A percentile compares a stretch with the other conserved stretches of the same genome.
These are phyloP conservation scores for Penicillium mononematosum DNA, from an alignment of 495 filamentous ascomycete species.

Conservation along the genomic window DNA sequence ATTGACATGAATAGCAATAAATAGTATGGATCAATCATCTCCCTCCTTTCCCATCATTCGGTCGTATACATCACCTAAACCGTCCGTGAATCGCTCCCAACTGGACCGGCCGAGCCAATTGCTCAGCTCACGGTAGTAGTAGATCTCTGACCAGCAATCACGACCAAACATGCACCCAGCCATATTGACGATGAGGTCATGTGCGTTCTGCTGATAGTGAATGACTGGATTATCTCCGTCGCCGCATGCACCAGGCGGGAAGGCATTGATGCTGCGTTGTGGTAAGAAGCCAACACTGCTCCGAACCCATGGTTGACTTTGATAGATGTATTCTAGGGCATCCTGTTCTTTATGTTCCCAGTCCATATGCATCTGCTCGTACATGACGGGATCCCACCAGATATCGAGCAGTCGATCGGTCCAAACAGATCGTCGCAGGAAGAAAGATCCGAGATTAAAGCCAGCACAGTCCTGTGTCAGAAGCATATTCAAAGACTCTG, in stretches of 20 bases:
- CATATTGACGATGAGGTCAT: slow-evolving; percentile 98
- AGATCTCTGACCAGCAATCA: slow-evolving; percentile 98
- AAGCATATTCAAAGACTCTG: slow-evolving; percentile 78
- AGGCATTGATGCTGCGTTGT: slow-evolving; percentile 91
- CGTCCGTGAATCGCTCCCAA: slow-evolving; percentile 63
- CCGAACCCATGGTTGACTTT: slow-evolving; percentile 88
- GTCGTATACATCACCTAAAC: slow-evolving; percentile 27
- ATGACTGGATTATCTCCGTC: slow-evolving; percentile 70
- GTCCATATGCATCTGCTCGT: slow-evolving; percentile 98
- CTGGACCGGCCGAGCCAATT: slow-evolving; percentile 77
- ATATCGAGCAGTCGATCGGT: slow-evolving; percentile 89
- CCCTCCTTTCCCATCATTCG: slow-evolving; percentile 9
- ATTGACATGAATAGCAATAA: background rate
- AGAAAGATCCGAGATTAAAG: slow-evolving; percentile 97
- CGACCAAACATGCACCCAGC: slow-evolving; percentile 94
- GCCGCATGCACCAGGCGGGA: slow-evolving; percentile 85
- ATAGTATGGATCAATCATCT: background rate
- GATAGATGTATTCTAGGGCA: slow-evolving; percentile 88
- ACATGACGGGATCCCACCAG: slow-evolving; percentile 98
- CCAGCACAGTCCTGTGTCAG: slow-evolving; percentile 92
- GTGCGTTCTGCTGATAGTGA: slow-evolving; percentile 81
- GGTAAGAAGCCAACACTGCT: slow-evolving; percentile 84
- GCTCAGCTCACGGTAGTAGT: slow-evolving; percentile 84
- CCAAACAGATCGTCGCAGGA: slow-evolving; percentile 80
- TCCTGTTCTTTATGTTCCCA: slow-evolving; percentile 99